Base-by-base conservation (phyloP, 2,329 filamentous ascomycete species). In the Colletotrichum sublineola region DNA sequence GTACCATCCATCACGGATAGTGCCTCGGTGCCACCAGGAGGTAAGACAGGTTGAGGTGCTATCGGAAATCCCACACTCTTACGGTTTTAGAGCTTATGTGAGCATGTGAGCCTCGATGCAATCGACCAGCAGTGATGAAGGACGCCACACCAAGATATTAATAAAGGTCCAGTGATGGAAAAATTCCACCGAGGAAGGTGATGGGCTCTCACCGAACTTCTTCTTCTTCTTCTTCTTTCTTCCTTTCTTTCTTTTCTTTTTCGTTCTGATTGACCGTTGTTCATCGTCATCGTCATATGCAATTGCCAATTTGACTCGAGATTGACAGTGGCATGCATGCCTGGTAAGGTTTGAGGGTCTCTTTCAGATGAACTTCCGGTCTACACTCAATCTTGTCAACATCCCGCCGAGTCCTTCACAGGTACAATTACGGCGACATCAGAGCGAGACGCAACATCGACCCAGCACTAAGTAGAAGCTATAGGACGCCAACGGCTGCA, bases 91-190 rank as follows among this genome's bases (percentile, higher is more conserved):
- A 62, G 68, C 68, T 63, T 38, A 72, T 36, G 58, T 60, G 69
- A 69, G 66, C 66, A 72, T 36, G 58, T 60, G 69, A 69, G 66
- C 66, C 46, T 36, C 60, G 60, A 69, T 69, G 44, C 33, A 46
- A 64, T 63, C 65, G 38, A 44, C 44, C 60, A 46, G 65, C 52
- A 68, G 46, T 40, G 36, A 38, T 24, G 56, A 60, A 33, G 38
- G 58, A 63, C 24, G 38, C 48, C 48, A 42, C 40, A 38, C 53
- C 67, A 57, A 67, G 61, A 53, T 42, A 66, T 71, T 67, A 58
- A 67, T 67, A 67, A 62, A 63, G 62, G 56, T 31, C 42, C 29
- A 68, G 46, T 52, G 20, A 64, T 53, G 44, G 46, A 29, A 52
- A 57, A 48, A 15, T 55, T 7, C 44, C 42, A 65, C 52, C 44